These are phyloP conservation scores for Diplotaxis tenuifolia DNA, from an alignment of 345 rosid genomes.

Conservation along the genomic window DNA sequence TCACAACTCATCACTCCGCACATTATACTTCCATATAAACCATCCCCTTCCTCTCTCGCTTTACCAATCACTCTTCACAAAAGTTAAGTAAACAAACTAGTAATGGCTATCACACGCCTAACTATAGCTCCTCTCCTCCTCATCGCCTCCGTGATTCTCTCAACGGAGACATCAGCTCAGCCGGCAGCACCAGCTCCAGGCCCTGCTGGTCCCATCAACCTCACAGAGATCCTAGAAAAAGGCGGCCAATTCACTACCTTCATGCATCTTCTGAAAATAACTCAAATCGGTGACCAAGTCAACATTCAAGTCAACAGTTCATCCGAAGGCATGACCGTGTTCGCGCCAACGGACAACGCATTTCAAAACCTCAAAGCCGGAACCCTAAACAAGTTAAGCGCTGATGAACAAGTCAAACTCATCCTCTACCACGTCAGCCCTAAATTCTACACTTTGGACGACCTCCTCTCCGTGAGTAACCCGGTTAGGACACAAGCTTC, in stretches of 20 bases:
- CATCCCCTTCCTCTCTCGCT: slow-evolving; percentile 10
- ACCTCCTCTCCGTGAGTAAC: slow-evolving; percentile 64
- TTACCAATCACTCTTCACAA: slow-evolving; percentile 17
- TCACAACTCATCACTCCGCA: slow-evolving; percentile 33
- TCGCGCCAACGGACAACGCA: slow-evolving; percentile 89
- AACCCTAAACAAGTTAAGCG: slow-evolving; percentile 47
- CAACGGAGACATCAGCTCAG: slow-evolving; percentile 27
- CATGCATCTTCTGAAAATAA: slow-evolving; percentile 50
- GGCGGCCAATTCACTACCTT: slow-evolving; percentile 59
- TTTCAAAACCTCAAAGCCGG: slow-evolving; percentile 65
- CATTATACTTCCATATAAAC: slow-evolving; percentile 26
- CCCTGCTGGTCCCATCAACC: slow-evolving; percentile 66
- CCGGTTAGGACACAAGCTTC: slow-evolving; percentile 76
- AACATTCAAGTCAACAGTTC: slow-evolving; percentile 70
- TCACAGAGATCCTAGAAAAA: slow-evolving; percentile 71
- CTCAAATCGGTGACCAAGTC: slow-evolving; percentile 59
- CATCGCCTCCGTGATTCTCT: slow-evolving; percentile 25
- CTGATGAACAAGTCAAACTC: slow-evolving; percentile 60
- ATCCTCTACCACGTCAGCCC: slow-evolving; percentile 62
- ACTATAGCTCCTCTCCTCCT: slow-evolving; percentile 40
- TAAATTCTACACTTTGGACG: slow-evolving; percentile 48
- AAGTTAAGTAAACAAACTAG: neutral
- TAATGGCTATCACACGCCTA: slow-evolving; percentile 43
- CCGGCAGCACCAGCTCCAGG: slow-evolving; percentile 55
- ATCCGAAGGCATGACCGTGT: slow-evolving; percentile 67